Evolutionary conservation across 805 yeast species (phyloP).

Genomic region (Candida ficus): DNA sequence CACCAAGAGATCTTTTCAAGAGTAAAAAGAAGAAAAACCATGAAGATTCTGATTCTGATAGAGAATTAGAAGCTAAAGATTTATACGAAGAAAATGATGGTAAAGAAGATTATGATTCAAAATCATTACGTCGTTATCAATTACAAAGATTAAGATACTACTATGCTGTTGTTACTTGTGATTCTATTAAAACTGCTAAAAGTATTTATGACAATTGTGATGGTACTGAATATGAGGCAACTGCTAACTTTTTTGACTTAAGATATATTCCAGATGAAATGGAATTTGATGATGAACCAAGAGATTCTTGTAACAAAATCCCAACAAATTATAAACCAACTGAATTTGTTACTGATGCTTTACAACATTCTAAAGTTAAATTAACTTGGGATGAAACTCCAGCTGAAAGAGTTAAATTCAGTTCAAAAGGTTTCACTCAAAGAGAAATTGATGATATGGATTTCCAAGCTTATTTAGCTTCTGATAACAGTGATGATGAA

Average conservation of each 20-base stretch:
- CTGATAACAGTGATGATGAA: conserved; percentile 57
- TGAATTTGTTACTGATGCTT: conserved; percentile 85
- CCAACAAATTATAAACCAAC: conserved; percentile 78
- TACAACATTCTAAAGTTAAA: conserved; percentile 93
- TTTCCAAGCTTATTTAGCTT: conserved; percentile 86
- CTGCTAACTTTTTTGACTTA: conserved; percentile 90
- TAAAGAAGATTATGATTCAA: conserved; percentile 77
- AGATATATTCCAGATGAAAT: conserved; percentile 91
- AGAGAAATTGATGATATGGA: conserved; percentile 89
- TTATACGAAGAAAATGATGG: conserved; percentile 79
- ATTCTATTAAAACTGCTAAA: conserved; percentile 63
- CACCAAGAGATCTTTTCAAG: conserved; percentile 78
- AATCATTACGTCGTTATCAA: conserved; percentile 82
- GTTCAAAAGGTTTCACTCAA: conserved; percentile 79
- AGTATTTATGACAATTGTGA: conserved; percentile 82
- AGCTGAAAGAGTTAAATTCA: conserved; percentile 69
- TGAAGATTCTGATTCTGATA: conserved; percentile 42
- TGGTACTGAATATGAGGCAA: conserved; percentile 92
- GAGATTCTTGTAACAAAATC: conserved; percentile 65
- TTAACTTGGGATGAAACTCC: conserved; percentile 99
- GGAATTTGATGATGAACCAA: conserved; percentile 75
- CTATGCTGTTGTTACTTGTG: conserved; percentile 88
- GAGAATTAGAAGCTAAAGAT: conserved; percentile 61
- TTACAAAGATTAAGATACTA: conserved; percentile 88
- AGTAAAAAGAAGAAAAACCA: conserved; percentile 37